Evolutionary conservation across 2,329 filamentous ascomycete genomes (phyloP), one percentile per base, ranked within the genome.

Genomic region (Alternaria gansuensis): DNA sequence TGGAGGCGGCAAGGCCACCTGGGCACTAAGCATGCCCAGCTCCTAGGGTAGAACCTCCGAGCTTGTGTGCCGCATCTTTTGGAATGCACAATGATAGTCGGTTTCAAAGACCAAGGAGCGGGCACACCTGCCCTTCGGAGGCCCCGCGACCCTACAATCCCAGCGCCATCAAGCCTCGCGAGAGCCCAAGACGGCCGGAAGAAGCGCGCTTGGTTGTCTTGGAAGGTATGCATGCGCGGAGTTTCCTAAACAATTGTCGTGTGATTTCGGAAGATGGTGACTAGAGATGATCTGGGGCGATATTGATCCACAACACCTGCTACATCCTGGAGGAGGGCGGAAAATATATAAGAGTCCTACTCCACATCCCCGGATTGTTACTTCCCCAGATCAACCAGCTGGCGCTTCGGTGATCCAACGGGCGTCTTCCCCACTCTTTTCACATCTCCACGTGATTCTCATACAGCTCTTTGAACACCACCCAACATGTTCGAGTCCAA

Each of bases 381-480:
- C 34, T 69, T 66, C 67, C 60, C 69, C 67, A 71, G 67, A 66
- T 67, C 67, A 68, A 63, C 64, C 63, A 62, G 62, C 53, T 55
- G 44, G n/a, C 62, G 41, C 50, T 56, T 64, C 63, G 63, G 53
- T 57, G 66, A 60, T 68, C 57, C 56, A 64, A 51, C 57, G 55
- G 54, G 51, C 33, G 40, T 67, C 60, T 62, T 59, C 45, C 21
- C 53, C 55, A 54, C 46, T 51, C 39, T 48, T 11, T 62, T 37
- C 37, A 53, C 36, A 57, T 39, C 23, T 44, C 23, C n/a, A 29
- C 14, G 24, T 43, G 23, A 23, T 14, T 17, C 29, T 11, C 24
- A 28, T 17, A 13, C n/a, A 21, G 14, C 10, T 23, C 17, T 3
- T 50, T 26, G 36, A 17, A 56, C 21, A 37, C 24, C 10, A n/a